Base-by-base conservation (phyloP, 23 red algal genomes). In the Gracilaria caudata region DNA sequence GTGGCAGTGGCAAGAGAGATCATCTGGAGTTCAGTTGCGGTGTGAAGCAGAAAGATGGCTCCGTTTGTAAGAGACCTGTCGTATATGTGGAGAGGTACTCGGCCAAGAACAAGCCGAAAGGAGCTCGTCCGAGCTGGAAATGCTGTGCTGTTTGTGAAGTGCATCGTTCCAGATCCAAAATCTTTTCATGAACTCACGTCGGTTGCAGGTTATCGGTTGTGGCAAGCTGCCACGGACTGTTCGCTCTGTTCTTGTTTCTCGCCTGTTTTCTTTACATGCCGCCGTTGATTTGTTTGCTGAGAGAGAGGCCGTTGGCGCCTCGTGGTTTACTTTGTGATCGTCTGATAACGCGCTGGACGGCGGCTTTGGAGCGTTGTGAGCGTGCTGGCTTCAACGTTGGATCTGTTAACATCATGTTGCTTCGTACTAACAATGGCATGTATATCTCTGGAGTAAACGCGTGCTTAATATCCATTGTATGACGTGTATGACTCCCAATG, bases 11-110 rank as follows among this genome's bases (percentile, higher is more conserved):
- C 32, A 71, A 71, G 65, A 40, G 34, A 7, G 65, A 71, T 71
- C 65, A 71, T 41, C 65, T 71, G 2, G 65, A 71, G 33, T 71
- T 71, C 65, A 71, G 65, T 34, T 71, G 65, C 20, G 65, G 65
- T 19, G 65, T 71, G 6, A 71, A 14, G 26, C 34, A 71, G 65
- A 71, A 71, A 6, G 65, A 71, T 14, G 65, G 65, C 32, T 71
- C 65, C 33, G 32, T 71, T 14, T 71, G 65, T 19, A 71, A 36
- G 34, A 71, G 40, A 1, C 34, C 65, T 8, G 65, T 71, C 35
- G 65, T 71, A 19, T 71, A 71, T 28, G 65, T 71, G 3, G 65
- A 71, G 65, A 71, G 37, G 37, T 71, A 71, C 14, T 71, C 65
- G 7, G 26, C 4, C 14, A 71, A 71, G 65, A 71, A 71, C 33